These are phyloP conservation scores for Ophiostoma ips DNA, from an alignment of 2,329 filamentous ascomycete species.

Conservation along the genomic window DNA sequence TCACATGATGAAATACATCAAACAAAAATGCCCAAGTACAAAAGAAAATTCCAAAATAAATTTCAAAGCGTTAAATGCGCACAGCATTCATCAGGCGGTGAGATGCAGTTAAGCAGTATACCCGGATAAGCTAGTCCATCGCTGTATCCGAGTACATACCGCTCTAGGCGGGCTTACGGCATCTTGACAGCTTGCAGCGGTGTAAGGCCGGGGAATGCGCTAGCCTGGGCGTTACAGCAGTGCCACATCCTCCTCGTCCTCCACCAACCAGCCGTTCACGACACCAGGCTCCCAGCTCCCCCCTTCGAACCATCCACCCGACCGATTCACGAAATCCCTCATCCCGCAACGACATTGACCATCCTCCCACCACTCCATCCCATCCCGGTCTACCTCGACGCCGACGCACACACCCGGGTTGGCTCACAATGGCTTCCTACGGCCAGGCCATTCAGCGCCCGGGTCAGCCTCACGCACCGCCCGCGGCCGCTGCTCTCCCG, in stretches of 20 bases:
- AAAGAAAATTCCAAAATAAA: neutral
- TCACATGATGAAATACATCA: no score
- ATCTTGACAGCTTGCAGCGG: conserved; percentile 1
- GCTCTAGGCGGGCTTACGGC: neutral
- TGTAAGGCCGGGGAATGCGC: neutral
- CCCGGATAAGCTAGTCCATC: neutral
- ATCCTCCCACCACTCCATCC: neutral
- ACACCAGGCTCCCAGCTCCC: neutral
- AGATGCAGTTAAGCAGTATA: no score
- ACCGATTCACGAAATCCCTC: neutral
- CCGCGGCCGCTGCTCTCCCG: neutral
- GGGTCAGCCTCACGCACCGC: conserved; percentile 14
- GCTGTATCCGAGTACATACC: no score
- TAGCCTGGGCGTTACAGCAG: neutral
- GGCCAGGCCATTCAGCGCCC: conserved; percentile 11
- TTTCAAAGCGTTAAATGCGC: neutral
- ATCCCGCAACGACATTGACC: neutral
- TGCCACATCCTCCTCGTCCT: neutral
- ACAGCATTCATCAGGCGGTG: no score
- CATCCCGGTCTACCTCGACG: neutral
- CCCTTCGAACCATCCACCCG: neutral
- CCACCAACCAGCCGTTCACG: neutral
- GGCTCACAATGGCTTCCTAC: conserved; percentile 11
- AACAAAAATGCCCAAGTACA: no score
- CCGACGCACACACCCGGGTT: neutral